Conservation (phyloP, 805 yeast species). For the Wickerhamiella cacticola region DNA sequence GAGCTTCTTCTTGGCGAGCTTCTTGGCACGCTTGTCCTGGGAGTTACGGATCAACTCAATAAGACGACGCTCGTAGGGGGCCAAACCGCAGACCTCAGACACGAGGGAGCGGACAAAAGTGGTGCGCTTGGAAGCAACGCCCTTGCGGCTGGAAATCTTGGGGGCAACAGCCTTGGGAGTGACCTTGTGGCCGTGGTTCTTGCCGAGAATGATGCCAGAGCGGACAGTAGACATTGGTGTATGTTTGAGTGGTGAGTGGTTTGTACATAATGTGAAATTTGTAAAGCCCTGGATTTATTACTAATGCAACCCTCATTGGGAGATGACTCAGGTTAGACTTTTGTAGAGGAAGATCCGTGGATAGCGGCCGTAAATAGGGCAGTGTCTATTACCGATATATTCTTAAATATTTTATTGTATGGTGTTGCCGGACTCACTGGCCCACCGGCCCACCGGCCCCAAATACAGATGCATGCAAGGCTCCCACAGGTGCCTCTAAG, state of each 20-base stretch:
- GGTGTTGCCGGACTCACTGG: too few relatives aligned
- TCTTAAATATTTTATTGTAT: too few relatives aligned
- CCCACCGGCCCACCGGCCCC: too few relatives aligned
- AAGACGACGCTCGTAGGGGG: constrained; percentile 99
- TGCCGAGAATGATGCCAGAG: constrained; percentile 87
- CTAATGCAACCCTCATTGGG: background rate
- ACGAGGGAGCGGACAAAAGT: constrained; percentile 89
- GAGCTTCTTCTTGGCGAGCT: constrained; percentile 97
- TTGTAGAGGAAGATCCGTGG: too few relatives aligned
- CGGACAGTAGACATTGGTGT: constrained; percentile 37
- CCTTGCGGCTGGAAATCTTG: constrained; percentile 92
- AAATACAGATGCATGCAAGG: too few relatives aligned
- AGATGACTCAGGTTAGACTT: too few relatives aligned
- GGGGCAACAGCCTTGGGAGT: constrained; percentile 72
- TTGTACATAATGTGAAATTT: constrained; percentile 1
- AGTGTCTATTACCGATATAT: too few relatives aligned
- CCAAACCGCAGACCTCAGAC: constrained; percentile 95
- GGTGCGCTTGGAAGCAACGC: constrained; percentile 91
- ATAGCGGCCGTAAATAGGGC: too few relatives aligned
- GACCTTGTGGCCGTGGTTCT: constrained; percentile 98
- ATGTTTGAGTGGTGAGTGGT: constrained; percentile 4
- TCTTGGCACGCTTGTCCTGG: constrained; percentile 99
- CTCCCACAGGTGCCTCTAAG: too few relatives aligned
- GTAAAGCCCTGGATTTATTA: background rate
- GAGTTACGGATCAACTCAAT: constrained; percentile 99